Base-by-base conservation (phyloP, 2,329 filamentous ascomycete genomes). In the Albifimbria verrucaria region DNA sequence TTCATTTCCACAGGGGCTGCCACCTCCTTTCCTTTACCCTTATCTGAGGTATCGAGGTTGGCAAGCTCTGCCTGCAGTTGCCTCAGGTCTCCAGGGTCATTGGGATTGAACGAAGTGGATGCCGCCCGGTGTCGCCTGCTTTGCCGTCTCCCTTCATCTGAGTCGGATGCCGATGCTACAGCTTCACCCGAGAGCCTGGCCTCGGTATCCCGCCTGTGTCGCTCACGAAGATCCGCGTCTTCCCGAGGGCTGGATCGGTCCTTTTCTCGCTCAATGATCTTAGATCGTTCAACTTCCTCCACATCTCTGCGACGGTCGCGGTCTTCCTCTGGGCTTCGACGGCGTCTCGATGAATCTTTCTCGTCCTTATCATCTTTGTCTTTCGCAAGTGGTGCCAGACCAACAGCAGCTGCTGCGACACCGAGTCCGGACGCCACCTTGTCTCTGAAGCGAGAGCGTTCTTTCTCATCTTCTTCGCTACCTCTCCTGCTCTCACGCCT, bases 21-120 rank as follows among this genome's bases (percentile, higher is more conserved):
- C 7, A 53, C 51, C 7, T 64, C 64, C 21, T 54, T 59, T 4
- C 65, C 63, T 44, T 55, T 61, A 11, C 59, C 57, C 39, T 60
- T 61, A 12, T 65, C 65, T 3, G 59, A 52, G 1, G 57, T 60
- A 26, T 65, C 65, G 58, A 77, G 70, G 26, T 76, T 72, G 18
- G 78, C 73, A 25, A 80, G 65, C 58, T 82, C 73, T 22, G 79
- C 74, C 59, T 80, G 79, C 42, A 82, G 65, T 10, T 76, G 74
- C 52, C 71, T 73, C 17, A 84, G 58, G 17, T 77, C 77, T 25
- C 71, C 72, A 3, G 78, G 72, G 57, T 84, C 76, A 24, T 77
- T 83, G 6, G 80, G 80, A 53, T 81, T 72, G 55, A 84, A 84
- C 2, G 68, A 70, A 42, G 67, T 65, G 1, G 76, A 69, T 32